phyloP scores from a whole-genome alignment of 257 asterid genomes.

The Craterostigma plantagineum region DNA sequence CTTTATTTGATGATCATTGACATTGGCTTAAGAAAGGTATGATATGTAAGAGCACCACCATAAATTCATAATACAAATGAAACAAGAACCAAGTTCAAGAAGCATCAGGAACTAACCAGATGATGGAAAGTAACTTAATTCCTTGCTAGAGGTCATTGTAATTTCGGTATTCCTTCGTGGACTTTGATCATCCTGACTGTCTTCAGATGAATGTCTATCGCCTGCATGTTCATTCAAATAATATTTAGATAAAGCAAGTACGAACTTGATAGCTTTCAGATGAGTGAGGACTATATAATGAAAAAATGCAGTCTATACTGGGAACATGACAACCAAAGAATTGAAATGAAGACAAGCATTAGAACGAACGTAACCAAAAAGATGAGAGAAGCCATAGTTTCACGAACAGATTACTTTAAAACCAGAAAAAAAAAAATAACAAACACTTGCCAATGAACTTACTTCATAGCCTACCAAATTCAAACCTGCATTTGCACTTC shows the following conservation, averaged over 20 bases:
- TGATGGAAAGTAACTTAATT: slow-evolving; percentile 16
- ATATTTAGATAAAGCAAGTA: not conserved
- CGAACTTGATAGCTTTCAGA: no score
- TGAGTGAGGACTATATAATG: no score
- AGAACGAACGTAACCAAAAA: no score
- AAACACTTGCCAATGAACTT: slow-evolving; percentile 16
- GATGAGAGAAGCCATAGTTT: no score
- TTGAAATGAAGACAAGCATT: no score
- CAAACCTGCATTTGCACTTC: slow-evolving; percentile 25
- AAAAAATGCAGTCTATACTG: no score
- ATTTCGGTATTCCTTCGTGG: slow-evolving; percentile 9
- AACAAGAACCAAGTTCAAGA: slow-evolving; percentile 4
- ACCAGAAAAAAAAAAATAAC: not conserved
- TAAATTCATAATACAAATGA: not conserved
- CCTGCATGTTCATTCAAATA: slow-evolving; percentile 20
- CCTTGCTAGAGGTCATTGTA: slow-evolving; percentile 12
- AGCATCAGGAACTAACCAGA: slow-evolving; percentile 21
- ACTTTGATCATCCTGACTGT: slow-evolving; percentile 20
- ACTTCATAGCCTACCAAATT: slow-evolving; percentile 65
- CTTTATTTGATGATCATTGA: slow-evolving; percentile 32
- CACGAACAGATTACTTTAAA: not conserved
- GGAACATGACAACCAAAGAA: no score
- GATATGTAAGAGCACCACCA: slow-evolving; percentile 7
- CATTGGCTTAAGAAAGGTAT: slow-evolving; percentile 16
- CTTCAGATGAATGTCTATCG: slow-evolving; percentile 31